Percentiles rank a stretch among this genome's conserved stretches.
Conservation (phyloP, 345 rosid species). For the Lepidium aucheri region DNA sequence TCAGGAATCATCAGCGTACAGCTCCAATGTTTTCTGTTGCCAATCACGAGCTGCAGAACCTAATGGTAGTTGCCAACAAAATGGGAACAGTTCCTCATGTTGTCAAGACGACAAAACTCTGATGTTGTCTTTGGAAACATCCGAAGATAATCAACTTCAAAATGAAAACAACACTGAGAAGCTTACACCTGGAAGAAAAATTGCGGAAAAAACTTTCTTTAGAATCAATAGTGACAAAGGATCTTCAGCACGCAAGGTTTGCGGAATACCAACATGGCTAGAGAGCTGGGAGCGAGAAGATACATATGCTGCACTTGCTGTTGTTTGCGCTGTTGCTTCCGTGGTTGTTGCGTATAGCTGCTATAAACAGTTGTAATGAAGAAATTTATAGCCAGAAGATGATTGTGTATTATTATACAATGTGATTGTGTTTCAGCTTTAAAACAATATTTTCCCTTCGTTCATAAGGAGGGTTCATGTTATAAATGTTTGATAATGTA, state of each 20-base stretch:
- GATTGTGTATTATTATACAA: slow-evolving; percentile 1
- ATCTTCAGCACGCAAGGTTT: slow-evolving; percentile 38
- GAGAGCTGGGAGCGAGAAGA: slow-evolving; percentile 96
- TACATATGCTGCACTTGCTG: slow-evolving; percentile 79
- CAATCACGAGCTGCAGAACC: slow-evolving; percentile 31
- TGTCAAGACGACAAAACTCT: slow-evolving; percentile 22
- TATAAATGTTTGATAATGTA: neutral
- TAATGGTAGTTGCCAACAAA: slow-evolving; percentile 57
- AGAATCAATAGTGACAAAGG: slow-evolving; percentile 46
- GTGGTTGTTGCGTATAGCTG: slow-evolving; percentile 68
- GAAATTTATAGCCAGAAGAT: neutral
- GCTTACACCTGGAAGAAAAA: slow-evolving; percentile 47
- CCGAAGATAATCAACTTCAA: slow-evolving; percentile 20
- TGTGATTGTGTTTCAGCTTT: slow-evolving; percentile 4
- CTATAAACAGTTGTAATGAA: slow-evolving; percentile 54
- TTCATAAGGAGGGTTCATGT: slow-evolving; percentile 3
- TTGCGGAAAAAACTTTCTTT: slow-evolving; percentile 34
- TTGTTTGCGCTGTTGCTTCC: slow-evolving; percentile 71
- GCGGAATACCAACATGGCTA: slow-evolving; percentile 59
- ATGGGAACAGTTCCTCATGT: slow-evolving; percentile 45
- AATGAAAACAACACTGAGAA: slow-evolving; percentile 24
- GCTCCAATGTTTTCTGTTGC: slow-evolving; percentile 10
- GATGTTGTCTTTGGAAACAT: slow-evolving; percentile 38
- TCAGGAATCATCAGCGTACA: slow-evolving; percentile 27
- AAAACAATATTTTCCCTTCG: slow-evolving; percentile 3